Conservation (phyloP, 2,329 filamentous ascomycete species). For the Fusarium foetens region DNA sequence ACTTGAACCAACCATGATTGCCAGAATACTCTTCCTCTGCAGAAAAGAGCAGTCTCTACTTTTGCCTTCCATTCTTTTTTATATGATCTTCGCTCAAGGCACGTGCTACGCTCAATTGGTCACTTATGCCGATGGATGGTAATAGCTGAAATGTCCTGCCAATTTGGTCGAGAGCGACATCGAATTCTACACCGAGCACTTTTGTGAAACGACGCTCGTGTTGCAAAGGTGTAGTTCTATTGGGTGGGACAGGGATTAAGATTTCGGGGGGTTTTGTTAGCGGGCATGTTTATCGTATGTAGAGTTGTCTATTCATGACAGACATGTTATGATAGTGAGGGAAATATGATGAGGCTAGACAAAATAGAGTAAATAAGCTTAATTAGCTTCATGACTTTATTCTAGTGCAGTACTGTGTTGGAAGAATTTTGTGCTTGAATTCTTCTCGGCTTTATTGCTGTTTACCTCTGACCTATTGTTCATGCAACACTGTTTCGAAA, state of each 20-base stretch:
- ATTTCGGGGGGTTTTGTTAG: conserved; percentile 1
- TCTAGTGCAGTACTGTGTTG: neutral
- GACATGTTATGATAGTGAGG: neutral
- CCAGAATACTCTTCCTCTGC: conserved; percentile 2
- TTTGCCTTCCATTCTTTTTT: conserved; percentile 25
- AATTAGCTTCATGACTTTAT: neutral
- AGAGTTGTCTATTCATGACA: neutral
- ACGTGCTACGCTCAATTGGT: conserved; percentile 24
- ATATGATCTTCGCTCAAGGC: neutral
- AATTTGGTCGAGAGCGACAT: conserved; percentile 5
- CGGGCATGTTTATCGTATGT: conserved; percentile 21
- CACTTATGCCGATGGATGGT: conserved; percentile 4
- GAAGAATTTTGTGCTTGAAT: neutral
- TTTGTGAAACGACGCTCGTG: conserved; percentile 26
- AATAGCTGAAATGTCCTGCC: conserved; percentile 16
- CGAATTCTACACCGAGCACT: conserved; percentile 21
- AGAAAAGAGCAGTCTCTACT: neutral
- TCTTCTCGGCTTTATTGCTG: neutral
- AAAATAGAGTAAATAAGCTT: neutral
- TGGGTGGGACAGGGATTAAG: conserved; percentile 17
- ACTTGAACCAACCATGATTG: conserved; percentile 35
- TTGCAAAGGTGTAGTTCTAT: conserved; percentile 28
- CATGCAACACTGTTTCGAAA: neutral
- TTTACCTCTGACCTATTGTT: neutral
- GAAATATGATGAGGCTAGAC: neutral